phyloP scores from a whole-genome alignment of 768 basidiomycete species.

The Lactifluus piperatus region DNA sequence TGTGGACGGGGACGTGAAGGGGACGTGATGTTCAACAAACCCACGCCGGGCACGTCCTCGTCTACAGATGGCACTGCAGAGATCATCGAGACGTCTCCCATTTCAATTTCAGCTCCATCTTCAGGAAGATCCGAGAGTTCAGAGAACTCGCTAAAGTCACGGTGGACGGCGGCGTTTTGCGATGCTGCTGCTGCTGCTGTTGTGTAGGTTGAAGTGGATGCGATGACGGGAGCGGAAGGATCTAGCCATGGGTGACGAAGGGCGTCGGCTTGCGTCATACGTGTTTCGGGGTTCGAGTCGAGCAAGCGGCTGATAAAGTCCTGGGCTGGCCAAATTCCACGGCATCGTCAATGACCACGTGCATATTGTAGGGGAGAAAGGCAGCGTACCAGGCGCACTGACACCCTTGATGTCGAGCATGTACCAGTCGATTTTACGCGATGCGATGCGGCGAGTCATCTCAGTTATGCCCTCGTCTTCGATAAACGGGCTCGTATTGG shows the following conservation, averaged over 20 bases:
- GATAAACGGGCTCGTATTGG: neutral
- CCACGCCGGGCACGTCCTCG: constrained; percentile 3
- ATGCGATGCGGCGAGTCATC: constrained; percentile 10
- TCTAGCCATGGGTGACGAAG: constrained; percentile 71
- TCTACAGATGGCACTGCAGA: constrained; percentile 9
- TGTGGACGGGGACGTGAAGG: neutral
- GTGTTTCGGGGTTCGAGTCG: constrained; percentile 46
- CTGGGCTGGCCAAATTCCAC: constrained; percentile 34
- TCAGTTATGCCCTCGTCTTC: constrained; percentile 7
- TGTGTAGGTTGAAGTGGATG: neutral
- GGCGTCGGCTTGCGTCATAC: constrained; percentile 68
- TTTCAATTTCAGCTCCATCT: neutral
- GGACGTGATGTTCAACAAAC: constrained; percentile 1
- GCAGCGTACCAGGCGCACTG: constrained; percentile 39
- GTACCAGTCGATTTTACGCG: constrained; percentile 14
- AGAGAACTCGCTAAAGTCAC: constrained; percentile 5
- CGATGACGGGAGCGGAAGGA: neutral
- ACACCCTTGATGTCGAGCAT: neutral
- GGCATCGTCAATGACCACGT: neutral
- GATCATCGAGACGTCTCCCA: constrained; percentile 13
- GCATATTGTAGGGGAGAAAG: neutral
- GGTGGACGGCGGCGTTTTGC: neutral
- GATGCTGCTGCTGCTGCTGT: neutral
- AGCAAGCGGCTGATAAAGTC: constrained; percentile 65
- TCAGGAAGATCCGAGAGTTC: constrained; percentile 6